Percentiles rank a stretch among this genome's conserved stretches.
Evolutionary conservation across 495 filamentous ascomycete genomes (phyloP).

Genomic region (Xylaria longipes): DNA sequence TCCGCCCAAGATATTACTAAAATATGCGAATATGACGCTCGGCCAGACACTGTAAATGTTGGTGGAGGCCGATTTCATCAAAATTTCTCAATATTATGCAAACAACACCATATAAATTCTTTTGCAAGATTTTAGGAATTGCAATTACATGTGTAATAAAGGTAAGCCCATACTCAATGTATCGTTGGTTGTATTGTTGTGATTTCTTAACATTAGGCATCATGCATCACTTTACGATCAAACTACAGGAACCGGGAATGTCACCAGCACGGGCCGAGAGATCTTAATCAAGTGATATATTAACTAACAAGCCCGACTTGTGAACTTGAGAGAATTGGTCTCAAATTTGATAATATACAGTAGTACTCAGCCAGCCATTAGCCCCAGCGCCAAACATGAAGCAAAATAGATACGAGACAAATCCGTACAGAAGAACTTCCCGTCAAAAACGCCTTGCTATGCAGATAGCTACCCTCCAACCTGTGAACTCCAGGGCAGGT

Average conservation of each 20-base stretch:
- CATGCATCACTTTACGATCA: not conserved
- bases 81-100: not conserved
- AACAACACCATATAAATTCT: not conserved
- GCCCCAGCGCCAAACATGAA: not conserved
- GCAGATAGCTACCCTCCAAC: not conserved
- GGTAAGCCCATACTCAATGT: not conserved
- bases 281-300: not conserved
- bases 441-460: constrained; percentile 13
- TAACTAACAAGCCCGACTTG: not conserved
- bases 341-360: not conserved
- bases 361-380: not conserved
- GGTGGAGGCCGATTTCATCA: not conserved
- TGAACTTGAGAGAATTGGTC: not conserved
- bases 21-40: too few relatives aligned
- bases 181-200: not conserved
- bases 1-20: too few relatives aligned
- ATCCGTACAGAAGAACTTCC: not conserved
- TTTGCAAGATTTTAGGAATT: not conserved
- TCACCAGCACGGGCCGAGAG: not conserved
- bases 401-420: not conserved
- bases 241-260: not conserved
- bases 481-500: not conserved
- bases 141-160: not conserved
- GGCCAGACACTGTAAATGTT: not conserved
- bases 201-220: not conserved